Evolutionary conservation across 192 early-diverging fungal genomes (phyloP), one percentile per base, ranked within the genome.

Genomic region (Coemansia sp.): DNA sequence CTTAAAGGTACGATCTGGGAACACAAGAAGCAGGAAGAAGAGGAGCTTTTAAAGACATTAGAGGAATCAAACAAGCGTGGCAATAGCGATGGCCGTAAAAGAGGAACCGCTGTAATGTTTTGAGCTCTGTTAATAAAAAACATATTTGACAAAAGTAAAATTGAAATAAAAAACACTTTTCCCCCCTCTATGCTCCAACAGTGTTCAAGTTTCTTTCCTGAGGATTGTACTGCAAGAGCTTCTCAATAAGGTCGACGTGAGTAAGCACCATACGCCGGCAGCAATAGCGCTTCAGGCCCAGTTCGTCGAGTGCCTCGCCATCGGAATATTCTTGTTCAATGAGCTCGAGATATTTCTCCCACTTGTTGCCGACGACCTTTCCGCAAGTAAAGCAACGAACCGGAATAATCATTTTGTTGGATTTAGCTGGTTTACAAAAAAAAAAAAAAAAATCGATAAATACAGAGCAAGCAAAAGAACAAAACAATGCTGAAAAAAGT

Each of bases 361-460:
- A 99, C 82, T 94, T 95, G 88, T 99, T 92, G 64, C 96, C 96
- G 66, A 97, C 89, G 49, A 99, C 94, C 83, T 98, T 98, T 69
- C 96, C 96, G 84, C 96, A 97, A 62, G 91, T 93, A 80, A 98
- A 98, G 83, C 96, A 98, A 43, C 96, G 93, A 34, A 98, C 96
- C 37, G 96, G 96, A 74, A 98, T 95, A 68, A 98, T 95, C 96
- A 98, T 98, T 72, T 64, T 90, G 55, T 57, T 31, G n/a, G 28
- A 57, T 33, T 57, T 55, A 58, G 5, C 13, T 7, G 3, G 40
- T 13, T 43, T 13, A 18, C 40, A 43, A 43, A 3, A 37, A 43
- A n/a, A 64, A 64, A 7, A 59, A 39, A 40, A 58, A 23, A 34
- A 37, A 25, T 37, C 40, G 13, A 23, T 31, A 57, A 57, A 37